Evolutionary conservation across 2,329 filamentous ascomycete species (phyloP), one percentile per base, ranked within the genome.

Genomic region (Helotiales sp.): DNA sequence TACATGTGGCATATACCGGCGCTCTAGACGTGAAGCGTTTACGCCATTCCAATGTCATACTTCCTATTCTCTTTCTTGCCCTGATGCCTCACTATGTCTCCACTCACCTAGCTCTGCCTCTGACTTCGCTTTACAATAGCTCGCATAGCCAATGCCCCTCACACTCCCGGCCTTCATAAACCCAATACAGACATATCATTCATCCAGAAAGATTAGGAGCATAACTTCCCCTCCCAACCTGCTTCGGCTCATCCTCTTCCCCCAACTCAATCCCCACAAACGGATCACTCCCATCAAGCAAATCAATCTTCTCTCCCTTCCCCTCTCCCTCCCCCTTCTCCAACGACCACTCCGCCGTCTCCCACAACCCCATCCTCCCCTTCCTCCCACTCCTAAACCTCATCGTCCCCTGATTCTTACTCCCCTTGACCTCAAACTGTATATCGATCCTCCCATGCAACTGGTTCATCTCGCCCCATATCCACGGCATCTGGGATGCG

Each of bases 391-490:
- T 95, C 66, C 81, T 83, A 74, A 99, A 96, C 70, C 84, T 83
- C 83, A 97, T 95, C 71, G 85, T 80, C 7, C 86, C 95, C 65
- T 79, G 77, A 57, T 76, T 78, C 71, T 81, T 86, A 29, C 85
- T 90, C 38, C 95, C 95, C 76, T 90, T 91, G 27, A 99, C 95
- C 76, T 84, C 81, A 74, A 96, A 98, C 55, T 77, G 78, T 58
- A 99, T 90, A 79, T 98, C 82, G 72, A 99, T 96, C 67, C 85
- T 81, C 24, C 95, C 95, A 75, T 93, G 91, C 72, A 98, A 76
- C 79, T 96, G 93, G 76, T 97, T 96, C 82, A 99, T 89, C 77
- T 91, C 86, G 60, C 90, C 90, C 68, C 82, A 79, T 69, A 95
- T 93, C 89, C 89, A 93, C 44, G 90, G 90, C 70, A 93, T 89